phyloP scores from a whole-genome alignment of 2,329 filamentous ascomycete genomes.

The Coniosporium tulheliwenetii region DNA sequence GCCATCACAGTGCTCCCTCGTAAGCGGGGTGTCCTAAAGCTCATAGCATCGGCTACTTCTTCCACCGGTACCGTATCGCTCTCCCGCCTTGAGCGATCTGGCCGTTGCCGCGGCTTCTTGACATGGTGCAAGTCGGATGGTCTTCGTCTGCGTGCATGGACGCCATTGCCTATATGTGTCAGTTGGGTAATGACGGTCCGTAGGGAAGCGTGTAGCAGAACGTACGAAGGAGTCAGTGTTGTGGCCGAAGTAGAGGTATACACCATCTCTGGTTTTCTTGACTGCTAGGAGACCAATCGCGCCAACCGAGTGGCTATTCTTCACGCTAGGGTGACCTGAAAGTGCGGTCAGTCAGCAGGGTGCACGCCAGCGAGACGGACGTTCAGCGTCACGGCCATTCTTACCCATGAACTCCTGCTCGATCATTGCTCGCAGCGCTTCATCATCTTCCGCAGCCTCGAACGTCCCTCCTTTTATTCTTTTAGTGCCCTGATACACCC shows the following conservation, averaged over 20 bases:
- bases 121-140: slow-evolving; percentile 74
- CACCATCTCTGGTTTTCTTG: slow-evolving; percentile 63
- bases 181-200: not conserved
- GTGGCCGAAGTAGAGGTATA: slow-evolving; percentile 85
- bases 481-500: slow-evolving; percentile 58
- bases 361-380: too few species aligned
- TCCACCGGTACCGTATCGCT: slow-evolving; percentile 3
- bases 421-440: slow-evolving; percentile 63
- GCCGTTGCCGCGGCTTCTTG: slow-evolving; percentile 44
- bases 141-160: slow-evolving; percentile 72
- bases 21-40: too few species aligned
- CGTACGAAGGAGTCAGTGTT: slow-evolving; percentile 72
- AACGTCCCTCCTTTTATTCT: slow-evolving; percentile 45
- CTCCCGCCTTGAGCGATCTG: slow-evolving; percentile 36
- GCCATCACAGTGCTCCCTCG: too few species aligned
- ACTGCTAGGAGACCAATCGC: slow-evolving; percentile 85
- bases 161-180: slow-evolving; percentile 46
- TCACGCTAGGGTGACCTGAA: slow-evolving; percentile 61
- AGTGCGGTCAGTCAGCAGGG: too few species aligned
- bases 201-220: slow-evolving; percentile 1
- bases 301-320: slow-evolving; percentile 61
- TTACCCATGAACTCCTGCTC: slow-evolving; percentile 75
- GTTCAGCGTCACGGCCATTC: slow-evolving; percentile 3
- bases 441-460: slow-evolving; percentile 58
- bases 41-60: too few species aligned